phyloP scores from a whole-genome alignment of 176 grass and related monocot genomes.

The sorghum (Sorghum bicolor) region Sorghum_bicolor_NCBIv3 NC_012872.2:62235001-62235500 shows the following conservation, averaged over 20 bases:
- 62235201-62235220: conserved; percentile 13
- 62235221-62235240: neutral
- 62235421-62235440: conserved; percentile 70
- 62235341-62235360: neutral
- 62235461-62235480: conserved; percentile 62
- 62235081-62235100: neutral
- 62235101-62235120: neutral
- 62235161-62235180: neutral
- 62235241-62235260: neutral
- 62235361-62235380: neutral
- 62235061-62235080: neutral
- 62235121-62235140: neutral
- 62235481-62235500: conserved; percentile 75
- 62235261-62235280: neutral
- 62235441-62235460: conserved; percentile 66
- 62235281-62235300: neutral
- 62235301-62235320: neutral
- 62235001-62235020: conserved; percentile 3
- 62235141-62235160: neutral
- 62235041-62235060: neutral
- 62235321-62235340: neutral
- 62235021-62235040: conserved; percentile 11
- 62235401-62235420: conserved; percentile 13
- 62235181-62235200: neutral
- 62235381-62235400: neutral